A percentile compares a stretch with the other conserved stretches of the same genome.
phyloP scores from a whole-genome alignment of 495 filamentous ascomycete genomes.

The Aspergillus sparsus region DNA sequence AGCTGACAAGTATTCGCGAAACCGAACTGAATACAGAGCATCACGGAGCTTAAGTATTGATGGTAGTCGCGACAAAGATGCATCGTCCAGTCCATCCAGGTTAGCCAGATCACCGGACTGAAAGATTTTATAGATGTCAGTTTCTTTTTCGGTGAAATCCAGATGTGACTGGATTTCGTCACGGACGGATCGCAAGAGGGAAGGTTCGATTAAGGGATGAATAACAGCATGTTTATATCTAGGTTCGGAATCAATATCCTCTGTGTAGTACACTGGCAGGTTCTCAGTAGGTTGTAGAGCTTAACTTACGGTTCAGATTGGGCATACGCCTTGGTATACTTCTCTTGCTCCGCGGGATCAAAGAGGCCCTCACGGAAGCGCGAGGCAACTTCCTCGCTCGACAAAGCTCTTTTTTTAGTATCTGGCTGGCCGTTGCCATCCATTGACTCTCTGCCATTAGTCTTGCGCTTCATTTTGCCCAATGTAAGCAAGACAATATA shows the following conservation, averaged over 20 bases:
- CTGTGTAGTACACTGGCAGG: background rate
- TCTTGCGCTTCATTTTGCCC: slow-evolving; percentile 59
- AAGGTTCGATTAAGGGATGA: slow-evolving; percentile 69
- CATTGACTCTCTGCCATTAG: slow-evolving; percentile 35
- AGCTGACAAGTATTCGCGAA: slow-evolving; percentile 82
- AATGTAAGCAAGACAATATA: slow-evolving; percentile 1
- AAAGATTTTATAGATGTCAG: slow-evolving; percentile 99
- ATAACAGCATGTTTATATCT: slow-evolving; percentile 93
- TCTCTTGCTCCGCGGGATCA: slow-evolving; percentile 61
- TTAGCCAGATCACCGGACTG: slow-evolving; percentile 98
- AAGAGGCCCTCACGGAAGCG: slow-evolving; percentile 78
- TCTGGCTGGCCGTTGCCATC: slow-evolving; percentile 45
- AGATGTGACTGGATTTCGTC: slow-evolving; percentile 85
- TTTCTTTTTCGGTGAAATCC: slow-evolving; percentile 96
- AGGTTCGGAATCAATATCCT: slow-evolving; percentile 12
- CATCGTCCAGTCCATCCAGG: slow-evolving; percentile 85
- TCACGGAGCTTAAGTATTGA: slow-evolving; percentile 85
- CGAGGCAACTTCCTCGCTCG: slow-evolving; percentile 45
- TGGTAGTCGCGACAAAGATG: slow-evolving; percentile 77
- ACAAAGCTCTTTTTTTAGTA: slow-evolving; percentile 55
- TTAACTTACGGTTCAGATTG: slow-evolving; percentile 64
- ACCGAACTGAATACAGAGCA: slow-evolving; percentile 85
- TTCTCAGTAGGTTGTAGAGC: background rate
- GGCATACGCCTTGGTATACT: slow-evolving; percentile 70
- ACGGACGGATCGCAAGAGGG: slow-evolving; percentile 82